A percentile compares a stretch with the other conserved stretches of the same genome.
Conservation (phyloP, 1,284 basidiomycete species). For the Golubevia pallescens region DNA sequence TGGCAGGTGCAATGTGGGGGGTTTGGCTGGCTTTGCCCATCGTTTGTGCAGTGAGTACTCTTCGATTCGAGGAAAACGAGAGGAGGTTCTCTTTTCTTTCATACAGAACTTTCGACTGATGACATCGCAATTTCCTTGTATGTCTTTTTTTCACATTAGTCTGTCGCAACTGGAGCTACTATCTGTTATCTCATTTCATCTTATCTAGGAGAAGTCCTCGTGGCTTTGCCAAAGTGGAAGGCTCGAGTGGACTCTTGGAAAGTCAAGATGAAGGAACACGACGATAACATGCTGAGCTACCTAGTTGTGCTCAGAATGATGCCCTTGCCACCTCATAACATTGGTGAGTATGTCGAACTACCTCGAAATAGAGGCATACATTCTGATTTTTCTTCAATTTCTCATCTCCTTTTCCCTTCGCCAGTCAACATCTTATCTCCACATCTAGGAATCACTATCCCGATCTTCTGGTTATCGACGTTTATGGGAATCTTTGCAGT, state of each 20-base stretch:
- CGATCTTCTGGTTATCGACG: conserved; percentile 87
- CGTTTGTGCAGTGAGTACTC: conserved; percentile 74
- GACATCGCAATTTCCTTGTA: neutral
- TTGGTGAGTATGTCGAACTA: conserved; percentile 12
- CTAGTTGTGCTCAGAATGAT: conserved; percentile 73
- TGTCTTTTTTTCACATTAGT: conserved; percentile 66
- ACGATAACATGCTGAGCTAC: conserved; percentile 73
- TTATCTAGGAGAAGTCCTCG: conserved; percentile 72
- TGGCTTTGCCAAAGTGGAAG: conserved; percentile 74
- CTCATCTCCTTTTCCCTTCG: conserved; percentile 65
- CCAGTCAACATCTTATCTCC: conserved; percentile 86
- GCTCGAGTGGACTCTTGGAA: conserved; percentile 81
- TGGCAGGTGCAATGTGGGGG: conserved; percentile 95
- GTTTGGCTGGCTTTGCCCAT: conserved; percentile 85
- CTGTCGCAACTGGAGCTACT: conserved; percentile 86
- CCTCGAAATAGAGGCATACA: no score
- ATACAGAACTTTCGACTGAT: neutral
- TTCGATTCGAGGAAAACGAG: conserved; percentile 2
- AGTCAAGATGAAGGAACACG: conserved; percentile 74
- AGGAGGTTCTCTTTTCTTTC: neutral
- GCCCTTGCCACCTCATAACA: conserved; percentile 80
- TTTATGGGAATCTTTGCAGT: conserved; percentile 90
- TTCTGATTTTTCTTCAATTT: neutral
- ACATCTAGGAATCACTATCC: conserved; percentile 84
- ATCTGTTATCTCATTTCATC: conserved; percentile 92